Percentiles rank a stretch among this genome's conserved stretches.
Conservation (phyloP, 2,329 filamentous ascomycete species). For the Alternaria triticina region DNA sequence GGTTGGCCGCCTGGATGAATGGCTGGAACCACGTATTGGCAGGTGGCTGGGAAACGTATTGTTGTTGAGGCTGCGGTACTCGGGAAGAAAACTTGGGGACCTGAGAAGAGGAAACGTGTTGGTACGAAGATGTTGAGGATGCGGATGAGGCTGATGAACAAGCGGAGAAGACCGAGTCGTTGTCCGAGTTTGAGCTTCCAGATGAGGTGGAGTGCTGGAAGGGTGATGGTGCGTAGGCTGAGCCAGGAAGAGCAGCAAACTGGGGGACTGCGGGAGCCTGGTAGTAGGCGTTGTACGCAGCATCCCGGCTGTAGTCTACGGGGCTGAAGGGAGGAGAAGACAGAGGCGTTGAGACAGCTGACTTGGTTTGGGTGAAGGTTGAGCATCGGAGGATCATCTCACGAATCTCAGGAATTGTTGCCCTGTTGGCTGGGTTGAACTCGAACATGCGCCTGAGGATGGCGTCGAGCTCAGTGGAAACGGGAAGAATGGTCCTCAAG, state of each 20-base stretch:
- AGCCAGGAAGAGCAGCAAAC: conserved; percentile 41
- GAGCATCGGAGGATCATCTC: conserved; percentile 77
- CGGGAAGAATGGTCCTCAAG: conserved; percentile 87
- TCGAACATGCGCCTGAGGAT: conserved; percentile 90
- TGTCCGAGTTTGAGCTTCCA: conserved; percentile 49
- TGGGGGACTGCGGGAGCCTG: conserved; percentile 36
- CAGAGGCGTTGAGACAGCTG: conserved; percentile 50
- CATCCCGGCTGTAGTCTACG: conserved; percentile 43
- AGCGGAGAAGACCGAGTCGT: conserved; percentile 50
- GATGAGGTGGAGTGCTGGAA: conserved; percentile 45
- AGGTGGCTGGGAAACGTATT: conserved; percentile 45
- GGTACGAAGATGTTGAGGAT: conserved; percentile 46
- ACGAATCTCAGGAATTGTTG: conserved; percentile 80
- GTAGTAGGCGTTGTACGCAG: conserved; percentile 39
- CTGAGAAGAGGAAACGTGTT: conserved; percentile 33
- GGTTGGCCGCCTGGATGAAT: conserved; percentile 49
- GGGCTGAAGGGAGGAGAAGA: conserved; percentile 54
- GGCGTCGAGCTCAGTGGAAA: conserved; percentile 86
- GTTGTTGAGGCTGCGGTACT: conserved; percentile 38
- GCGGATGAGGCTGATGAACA: conserved; percentile 46
- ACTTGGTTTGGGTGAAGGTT: conserved; percentile 67
- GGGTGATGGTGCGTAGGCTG: conserved; percentile 36
- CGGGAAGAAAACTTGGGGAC: conserved; percentile 37
- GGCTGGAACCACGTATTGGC: conserved; percentile 49
- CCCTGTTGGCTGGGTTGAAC: conserved; percentile 80